Evolutionary conservation across 805 yeast genomes (phyloP), one percentile per base, ranked within the genome.

Genomic region (Kazachstania africana): DNA sequence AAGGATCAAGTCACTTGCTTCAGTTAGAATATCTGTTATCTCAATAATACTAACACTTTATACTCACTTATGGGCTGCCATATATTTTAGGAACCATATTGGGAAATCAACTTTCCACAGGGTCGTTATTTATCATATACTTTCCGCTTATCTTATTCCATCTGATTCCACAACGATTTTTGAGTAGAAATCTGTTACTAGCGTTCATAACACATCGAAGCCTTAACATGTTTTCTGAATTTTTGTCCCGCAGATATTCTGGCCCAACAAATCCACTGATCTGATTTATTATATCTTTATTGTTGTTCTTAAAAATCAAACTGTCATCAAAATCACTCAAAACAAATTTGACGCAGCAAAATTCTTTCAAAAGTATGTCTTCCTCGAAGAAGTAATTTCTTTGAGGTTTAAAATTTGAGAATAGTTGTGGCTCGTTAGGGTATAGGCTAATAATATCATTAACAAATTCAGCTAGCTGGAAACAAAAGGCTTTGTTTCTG

Each of bases 401-500:
- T 20, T 26, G 21, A 8, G 42, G 42, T 28, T 35, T 30, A 28
- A 35, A 36, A n/a, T 26, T 27, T 19, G 15, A 15, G 15, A 17
- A 27, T 10, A 17, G 8, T 12, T 26, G 21, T 27, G 24, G 27
- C 12, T 12, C 30, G 26, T n/a, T 24, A 15, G 12, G 21, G 33
- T 16, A 34, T 34, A 3, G 42, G n/a, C 26, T 26, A 18, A 24
- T 30, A 8, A 59, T 26, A 10, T 33, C 25, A 31, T 57, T 59
- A 12, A 47, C 28, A 12, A 57, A 14, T 6, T 33, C 28, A 5
- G 57, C 49, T 13, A 55, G 35, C 5, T 42, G 40, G 23, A 43
- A 40, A 16, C 52, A 39, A 33, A 58, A 57, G 5, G 43, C 36
- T 21, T 36, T 36, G 26, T 55, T 35, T 35, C 56, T 39, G 33